A percentile compares a stretch with the other conserved stretches of the same genome.
phyloP scores from a whole-genome alignment of 768 basidiomycete species.

The Polyporus arcularius region DNA sequence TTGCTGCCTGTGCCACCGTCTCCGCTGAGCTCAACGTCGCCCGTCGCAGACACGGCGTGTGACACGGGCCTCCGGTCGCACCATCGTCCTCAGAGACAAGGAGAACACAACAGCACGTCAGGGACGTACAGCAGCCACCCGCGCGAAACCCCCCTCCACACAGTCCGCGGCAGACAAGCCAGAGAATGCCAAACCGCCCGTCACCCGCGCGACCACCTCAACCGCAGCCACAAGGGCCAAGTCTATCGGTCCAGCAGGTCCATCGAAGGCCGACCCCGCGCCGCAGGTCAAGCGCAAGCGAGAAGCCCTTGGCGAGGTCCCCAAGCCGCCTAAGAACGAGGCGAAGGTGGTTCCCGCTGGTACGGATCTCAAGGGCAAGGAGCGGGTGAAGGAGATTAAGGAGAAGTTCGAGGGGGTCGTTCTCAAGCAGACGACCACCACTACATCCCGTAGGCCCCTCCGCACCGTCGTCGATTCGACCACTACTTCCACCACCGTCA shows the following conservation, averaged over 20 bases:
- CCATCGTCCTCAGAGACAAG: conserved; percentile 55
- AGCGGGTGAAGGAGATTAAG: conserved; percentile 39
- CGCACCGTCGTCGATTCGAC: conserved; percentile 46
- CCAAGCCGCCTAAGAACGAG: conserved; percentile 54
- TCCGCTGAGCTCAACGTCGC: neutral
- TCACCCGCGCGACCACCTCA: conserved; percentile 43
- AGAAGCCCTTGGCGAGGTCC: conserved; percentile 73
- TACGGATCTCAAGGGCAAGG: conserved; percentile 54
- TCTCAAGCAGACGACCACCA: conserved; percentile 50
- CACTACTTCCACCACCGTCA: conserved; percentile 20
- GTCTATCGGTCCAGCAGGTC: conserved; percentile 39
- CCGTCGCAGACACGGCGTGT: conserved; percentile 60
- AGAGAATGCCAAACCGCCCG: conserved; percentile 33
- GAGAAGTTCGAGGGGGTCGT: conserved; percentile 66
- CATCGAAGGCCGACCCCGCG: conserved; percentile 47
- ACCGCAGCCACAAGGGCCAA: conserved; percentile 59
- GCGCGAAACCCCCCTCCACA: conserved; percentile 57
- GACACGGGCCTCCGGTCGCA: conserved; percentile 52
- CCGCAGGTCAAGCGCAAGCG: conserved; percentile 72
- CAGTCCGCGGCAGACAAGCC: conserved; percentile 35
- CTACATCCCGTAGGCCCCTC: conserved; percentile 52
- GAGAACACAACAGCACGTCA: conserved; percentile 74
- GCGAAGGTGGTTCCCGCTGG: conserved; percentile 14
- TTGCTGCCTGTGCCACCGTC: neutral
- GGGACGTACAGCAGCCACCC: conserved; percentile 57